Evolutionary conservation across 73 alveolate genomes (phyloP).

Genomic region (Blepharisma stoltei): DNA sequence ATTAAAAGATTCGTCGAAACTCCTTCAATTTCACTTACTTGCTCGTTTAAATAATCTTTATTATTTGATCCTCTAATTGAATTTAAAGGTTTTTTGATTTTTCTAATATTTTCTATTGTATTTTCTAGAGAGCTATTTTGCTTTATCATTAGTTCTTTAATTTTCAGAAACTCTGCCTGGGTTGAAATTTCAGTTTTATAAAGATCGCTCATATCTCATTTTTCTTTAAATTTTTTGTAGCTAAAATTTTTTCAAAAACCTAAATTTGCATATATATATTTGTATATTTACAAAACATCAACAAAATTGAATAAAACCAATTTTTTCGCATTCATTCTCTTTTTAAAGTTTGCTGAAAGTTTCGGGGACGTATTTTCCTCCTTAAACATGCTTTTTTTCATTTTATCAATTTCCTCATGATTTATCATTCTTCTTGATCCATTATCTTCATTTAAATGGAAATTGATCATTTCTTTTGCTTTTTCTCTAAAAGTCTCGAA

Average conservation of each 20-base stretch:
- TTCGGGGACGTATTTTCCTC: too few relatives aligned
- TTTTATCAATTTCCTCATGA: too few relatives aligned
- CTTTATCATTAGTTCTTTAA: neutral
- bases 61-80: neutral
- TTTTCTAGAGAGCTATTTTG: neutral
- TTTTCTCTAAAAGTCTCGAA: neutral
- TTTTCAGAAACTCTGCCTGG: neutral
- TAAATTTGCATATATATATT: too few relatives aligned
- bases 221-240: too few relatives aligned
- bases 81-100: neutral
- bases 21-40: constrained; percentile 20
- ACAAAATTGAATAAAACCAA: too few relatives aligned
- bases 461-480: constrained; percentile 12
- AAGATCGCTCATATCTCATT: too few relatives aligned
- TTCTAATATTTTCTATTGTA: neutral
- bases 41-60: neutral
- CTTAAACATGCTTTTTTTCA: too few relatives aligned
- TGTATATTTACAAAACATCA: too few relatives aligned
- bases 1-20: neutral
- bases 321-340: too few relatives aligned
- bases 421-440: neutral
- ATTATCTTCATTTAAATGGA: neutral
- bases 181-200: too few relatives aligned
- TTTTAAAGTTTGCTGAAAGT: too few relatives aligned
- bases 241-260: too few relatives aligned